Evolutionary conservation across 1,139 yeast genomes (phyloP).

Genomic region (Sugiyamaella neomexicana): DNA sequence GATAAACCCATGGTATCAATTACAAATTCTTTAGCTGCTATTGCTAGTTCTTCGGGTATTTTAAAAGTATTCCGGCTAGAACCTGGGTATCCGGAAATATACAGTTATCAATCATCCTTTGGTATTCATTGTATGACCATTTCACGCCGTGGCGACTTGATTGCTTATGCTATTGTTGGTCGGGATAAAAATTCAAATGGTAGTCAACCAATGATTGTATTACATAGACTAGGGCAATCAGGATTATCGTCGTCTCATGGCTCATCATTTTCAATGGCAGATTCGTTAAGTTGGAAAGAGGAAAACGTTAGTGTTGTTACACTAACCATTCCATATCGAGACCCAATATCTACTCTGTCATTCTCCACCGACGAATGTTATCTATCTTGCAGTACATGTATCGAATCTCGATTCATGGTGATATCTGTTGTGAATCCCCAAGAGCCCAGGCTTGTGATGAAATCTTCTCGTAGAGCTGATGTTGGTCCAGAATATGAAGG

Average conservation of each 20-base stretch:
- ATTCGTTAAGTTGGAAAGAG: conserved; percentile 17
- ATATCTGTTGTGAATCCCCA: conserved; percentile 64
- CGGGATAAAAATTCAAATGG: conserved; percentile 66
- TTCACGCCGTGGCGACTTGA: conserved; percentile 59
- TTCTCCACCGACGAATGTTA: conserved; percentile 72
- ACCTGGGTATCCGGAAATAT: conserved; percentile 60
- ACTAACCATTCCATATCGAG: conserved; percentile 80
- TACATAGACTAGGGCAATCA: conserved; percentile 45
- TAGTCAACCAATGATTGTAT: conserved; percentile 76
- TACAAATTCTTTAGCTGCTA: conserved; percentile 58
- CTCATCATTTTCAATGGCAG: conserved; percentile 7
- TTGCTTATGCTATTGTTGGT: conserved; percentile 84
- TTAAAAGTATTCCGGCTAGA: conserved; percentile 63
- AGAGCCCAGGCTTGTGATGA: conserved; percentile 71
- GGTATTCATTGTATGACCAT: conserved; percentile 78
- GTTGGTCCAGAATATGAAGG: conserved; percentile 79
- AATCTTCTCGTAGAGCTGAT: conserved; percentile 59
- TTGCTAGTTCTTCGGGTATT: conserved; percentile 74
- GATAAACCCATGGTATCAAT: conserved; percentile 66
- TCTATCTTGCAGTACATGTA: conserved; percentile 76
- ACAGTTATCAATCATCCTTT: conserved; percentile 67
- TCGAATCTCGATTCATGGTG: conserved; percentile 77
- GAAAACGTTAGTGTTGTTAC: conserved; percentile 51
- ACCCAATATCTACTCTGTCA: conserved; percentile 71
- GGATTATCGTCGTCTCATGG: conserved; percentile 16